phyloP scores from a whole-genome alignment of 2,329 filamentous ascomycete species.

The Xylariaceae sp. region DNA sequence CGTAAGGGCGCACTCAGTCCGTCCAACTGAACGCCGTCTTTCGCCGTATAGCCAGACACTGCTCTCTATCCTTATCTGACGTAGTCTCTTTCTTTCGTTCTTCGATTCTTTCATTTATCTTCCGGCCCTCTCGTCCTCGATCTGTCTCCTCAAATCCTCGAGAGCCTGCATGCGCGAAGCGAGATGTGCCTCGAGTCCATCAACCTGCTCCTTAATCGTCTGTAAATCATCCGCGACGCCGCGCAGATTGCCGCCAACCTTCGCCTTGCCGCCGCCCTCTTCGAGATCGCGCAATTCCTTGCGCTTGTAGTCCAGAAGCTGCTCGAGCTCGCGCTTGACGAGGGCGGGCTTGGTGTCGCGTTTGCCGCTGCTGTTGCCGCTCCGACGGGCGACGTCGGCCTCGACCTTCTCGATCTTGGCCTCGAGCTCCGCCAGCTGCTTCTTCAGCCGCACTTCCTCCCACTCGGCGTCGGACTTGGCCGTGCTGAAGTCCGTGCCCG shows the following conservation, averaged over 20 bases:
- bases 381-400: conserved; percentile 57
- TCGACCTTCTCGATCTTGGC: conserved; percentile 81
- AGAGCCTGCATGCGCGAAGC: conserved; percentile 69
- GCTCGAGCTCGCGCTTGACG: conserved; percentile 89
- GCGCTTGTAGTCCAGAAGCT: conserved; percentile 91
- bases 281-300: conserved; percentile 71
- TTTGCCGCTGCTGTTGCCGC: conserved; percentile 49
- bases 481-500: conserved; percentile 84
- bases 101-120: conserved; percentile 31
- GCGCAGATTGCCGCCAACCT: conserved; percentile 67
- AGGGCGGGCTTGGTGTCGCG: conserved; percentile 80
- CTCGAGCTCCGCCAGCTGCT: conserved; percentile 84
- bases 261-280: conserved; percentile 61
- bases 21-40: conserved; percentile 12
- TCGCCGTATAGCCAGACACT: neutral
- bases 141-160: conserved; percentile 70
- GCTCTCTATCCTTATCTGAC: neutral
- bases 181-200: conserved; percentile 80
- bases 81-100: neutral
- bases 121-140: conserved; percentile 76
- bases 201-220: conserved; percentile 89
- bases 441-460: conserved; percentile 94
- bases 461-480: conserved; percentile 82
- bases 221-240: conserved; percentile 79
- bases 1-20: conserved; percentile 1